These are phyloP conservation scores for Theobroma grandiflorum DNA, from an alignment of 441 rosid genomes.

Conservation along the genomic window DNA sequence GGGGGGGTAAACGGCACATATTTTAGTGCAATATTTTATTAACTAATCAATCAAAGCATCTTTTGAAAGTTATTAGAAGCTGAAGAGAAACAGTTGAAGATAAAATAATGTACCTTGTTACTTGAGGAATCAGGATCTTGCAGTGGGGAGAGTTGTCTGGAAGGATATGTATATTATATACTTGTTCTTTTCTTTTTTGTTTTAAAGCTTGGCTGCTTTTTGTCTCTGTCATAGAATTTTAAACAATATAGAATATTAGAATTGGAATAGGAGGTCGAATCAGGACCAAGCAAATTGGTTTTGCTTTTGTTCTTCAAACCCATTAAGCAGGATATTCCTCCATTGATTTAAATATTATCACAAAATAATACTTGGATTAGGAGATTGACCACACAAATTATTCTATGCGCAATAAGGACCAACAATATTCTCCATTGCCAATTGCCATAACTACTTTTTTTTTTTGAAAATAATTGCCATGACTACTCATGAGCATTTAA, in stretches of 20 bases:
- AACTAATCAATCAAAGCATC: neutral
- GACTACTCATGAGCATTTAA: neutral
- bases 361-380: neutral
- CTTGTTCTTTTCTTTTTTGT: neutral
- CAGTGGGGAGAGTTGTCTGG: neutral
- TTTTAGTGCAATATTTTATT: neutral
- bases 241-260: neutral
- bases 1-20: neutral
- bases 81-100: neutral
- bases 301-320: neutral
- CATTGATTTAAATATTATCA: neutral
- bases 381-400: neutral
- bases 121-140: too few species aligned
- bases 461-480: neutral
- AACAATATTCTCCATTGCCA: neutral
- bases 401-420: neutral
- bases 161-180: neutral
- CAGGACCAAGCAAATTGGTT: neutral
- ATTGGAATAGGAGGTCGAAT: neutral
- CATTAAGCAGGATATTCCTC: neutral
- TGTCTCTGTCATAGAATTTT: neutral
- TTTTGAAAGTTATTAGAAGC: neutral
- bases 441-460: neutral
- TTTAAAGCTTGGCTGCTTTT: neutral
- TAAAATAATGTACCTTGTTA: neutral